A percentile compares a stretch with the other conserved stretches of the same genome.
Conservation (phyloP, 2,329 filamentous ascomycete genomes). For the Chalaropsis ovoidea region DNA sequence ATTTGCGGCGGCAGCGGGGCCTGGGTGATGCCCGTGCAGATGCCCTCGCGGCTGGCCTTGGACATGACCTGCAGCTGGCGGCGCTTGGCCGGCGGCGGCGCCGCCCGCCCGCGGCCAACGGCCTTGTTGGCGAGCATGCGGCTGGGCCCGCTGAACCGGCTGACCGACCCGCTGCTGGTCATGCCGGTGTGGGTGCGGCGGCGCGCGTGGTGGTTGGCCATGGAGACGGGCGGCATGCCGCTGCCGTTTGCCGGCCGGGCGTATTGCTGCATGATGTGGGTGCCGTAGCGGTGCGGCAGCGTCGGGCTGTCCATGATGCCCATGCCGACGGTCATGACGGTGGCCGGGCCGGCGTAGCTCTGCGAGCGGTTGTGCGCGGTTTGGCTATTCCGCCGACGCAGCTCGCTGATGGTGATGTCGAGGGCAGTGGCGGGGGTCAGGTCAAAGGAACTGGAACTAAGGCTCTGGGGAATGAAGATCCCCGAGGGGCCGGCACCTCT, state of each 20-base stretch:
- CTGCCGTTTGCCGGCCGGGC: not conserved
- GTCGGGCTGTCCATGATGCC: slow-evolving; percentile 34
- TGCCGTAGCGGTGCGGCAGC: slow-evolving; percentile 23
- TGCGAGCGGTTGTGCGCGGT: slow-evolving; percentile 38
- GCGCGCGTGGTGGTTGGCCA: slow-evolving; percentile 8
- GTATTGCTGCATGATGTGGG: not conserved
- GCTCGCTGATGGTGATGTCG: slow-evolving; percentile 41
- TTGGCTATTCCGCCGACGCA: slow-evolving; percentile 49
- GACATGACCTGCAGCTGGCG: slow-evolving; percentile 22
- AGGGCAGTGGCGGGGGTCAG: slow-evolving; percentile 29
- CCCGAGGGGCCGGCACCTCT: slow-evolving; percentile 25
- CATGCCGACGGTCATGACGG: slow-evolving; percentile 16
- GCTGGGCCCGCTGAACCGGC: slow-evolving; percentile 14
- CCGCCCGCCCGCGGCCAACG: not conserved
- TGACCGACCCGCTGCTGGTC: slow-evolving; percentile 20
- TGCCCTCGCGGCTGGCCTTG: slow-evolving; percentile 23
- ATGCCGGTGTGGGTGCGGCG: slow-evolving; percentile 20
- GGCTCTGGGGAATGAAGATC: slow-evolving; percentile 23
- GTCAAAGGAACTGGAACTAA: slow-evolving; percentile 20
- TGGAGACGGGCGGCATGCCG: slow-evolving; percentile 13
- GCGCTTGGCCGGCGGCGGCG: slow-evolving; percentile 5
- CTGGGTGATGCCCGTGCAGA: slow-evolving; percentile 15
- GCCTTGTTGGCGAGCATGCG: not conserved
- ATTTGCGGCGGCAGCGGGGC: not conserved
- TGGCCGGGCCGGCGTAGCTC: slow-evolving; percentile 23